Conservation (phyloP, 345 rosid species). For the Anastatica hierochuntica region DNA sequence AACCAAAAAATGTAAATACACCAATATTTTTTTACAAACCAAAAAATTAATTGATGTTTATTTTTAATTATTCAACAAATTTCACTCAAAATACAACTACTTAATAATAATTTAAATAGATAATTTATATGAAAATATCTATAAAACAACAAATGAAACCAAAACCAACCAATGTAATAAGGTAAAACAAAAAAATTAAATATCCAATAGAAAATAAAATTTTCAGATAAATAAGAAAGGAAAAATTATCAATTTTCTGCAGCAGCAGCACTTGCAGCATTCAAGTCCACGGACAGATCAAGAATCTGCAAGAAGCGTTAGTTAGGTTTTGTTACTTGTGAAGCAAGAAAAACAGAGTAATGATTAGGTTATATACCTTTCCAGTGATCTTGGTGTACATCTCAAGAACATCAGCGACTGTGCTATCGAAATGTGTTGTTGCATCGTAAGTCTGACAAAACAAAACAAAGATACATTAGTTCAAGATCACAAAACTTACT, state of each 20-base stretch:
- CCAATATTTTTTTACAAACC: no score
- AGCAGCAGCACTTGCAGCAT: conserved; percentile 75
- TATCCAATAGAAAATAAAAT: not conserved
- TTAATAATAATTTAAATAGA: no score
- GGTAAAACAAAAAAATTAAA: no score
- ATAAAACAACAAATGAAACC: no score
- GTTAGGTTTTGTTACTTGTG: not conserved
- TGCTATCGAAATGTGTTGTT: conserved; percentile 83
- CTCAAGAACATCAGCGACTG: conserved; percentile 61
- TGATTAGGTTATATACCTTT: conserved; percentile 37
- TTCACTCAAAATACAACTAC: no score
- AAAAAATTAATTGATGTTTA: no score
- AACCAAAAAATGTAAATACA: no score
- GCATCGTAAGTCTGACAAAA: conserved; percentile 60
- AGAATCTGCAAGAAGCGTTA: conserved; percentile 36
- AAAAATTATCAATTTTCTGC: conserved; percentile 14
- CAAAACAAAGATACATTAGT: not conserved
- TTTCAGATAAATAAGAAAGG: not conserved
- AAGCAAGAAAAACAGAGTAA: conserved; percentile 6
- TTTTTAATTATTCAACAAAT: no score
- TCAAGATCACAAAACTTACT: not conserved
- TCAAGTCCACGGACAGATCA: conserved; percentile 72
- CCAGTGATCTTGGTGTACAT: conserved; percentile 80
- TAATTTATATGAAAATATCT: no score
- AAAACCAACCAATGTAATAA: no score